These are phyloP conservation scores for Dionaea muscipula DNA, from an alignment of 179 eudicot genomes.

Conservation along the genomic window DNA sequence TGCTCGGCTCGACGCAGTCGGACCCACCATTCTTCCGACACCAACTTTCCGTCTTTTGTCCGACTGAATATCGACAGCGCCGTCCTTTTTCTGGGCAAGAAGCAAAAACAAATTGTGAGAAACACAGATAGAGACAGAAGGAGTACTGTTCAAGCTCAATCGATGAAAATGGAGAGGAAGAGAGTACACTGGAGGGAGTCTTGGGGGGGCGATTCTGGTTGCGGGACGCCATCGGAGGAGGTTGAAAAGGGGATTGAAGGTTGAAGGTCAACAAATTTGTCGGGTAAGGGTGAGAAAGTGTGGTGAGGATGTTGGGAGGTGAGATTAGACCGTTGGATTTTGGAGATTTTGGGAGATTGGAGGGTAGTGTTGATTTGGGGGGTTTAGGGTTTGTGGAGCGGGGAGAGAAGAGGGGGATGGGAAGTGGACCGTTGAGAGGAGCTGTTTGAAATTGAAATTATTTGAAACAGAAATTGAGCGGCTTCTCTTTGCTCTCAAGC, in stretches of 20 bases:
- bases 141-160: background rate
- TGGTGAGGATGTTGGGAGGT: conserved; percentile 11
- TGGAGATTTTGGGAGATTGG: background rate
- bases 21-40: conserved; percentile 19
- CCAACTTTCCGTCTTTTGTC: conserved; percentile 29
- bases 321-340: conserved; percentile 1
- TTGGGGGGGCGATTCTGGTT: conserved; percentile 28
- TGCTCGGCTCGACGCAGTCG: conserved; percentile 22
- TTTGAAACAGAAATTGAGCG: conserved; percentile 20
- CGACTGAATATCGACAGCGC: conserved; percentile 16
- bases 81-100: conserved; percentile 22
- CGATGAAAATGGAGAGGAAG: conserved; percentile 10
- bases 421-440: conserved; percentile 7
- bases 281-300: conserved; percentile 5
- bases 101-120: background rate
- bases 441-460: conserved; percentile 17
- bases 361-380: conserved; percentile 6
- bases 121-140: background rate
- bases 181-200: conserved; percentile 20
- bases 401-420: conserved; percentile 8
- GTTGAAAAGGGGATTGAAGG: background rate
- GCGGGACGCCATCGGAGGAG: conserved; percentile 27
- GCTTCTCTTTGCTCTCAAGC: no score
- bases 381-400: conserved; percentile 15
- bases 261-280: conserved; percentile 3